Evolutionary conservation across 495 filamentous ascomycete genomes (phyloP).

Genomic region (Hypoxylon fuscum): DNA sequence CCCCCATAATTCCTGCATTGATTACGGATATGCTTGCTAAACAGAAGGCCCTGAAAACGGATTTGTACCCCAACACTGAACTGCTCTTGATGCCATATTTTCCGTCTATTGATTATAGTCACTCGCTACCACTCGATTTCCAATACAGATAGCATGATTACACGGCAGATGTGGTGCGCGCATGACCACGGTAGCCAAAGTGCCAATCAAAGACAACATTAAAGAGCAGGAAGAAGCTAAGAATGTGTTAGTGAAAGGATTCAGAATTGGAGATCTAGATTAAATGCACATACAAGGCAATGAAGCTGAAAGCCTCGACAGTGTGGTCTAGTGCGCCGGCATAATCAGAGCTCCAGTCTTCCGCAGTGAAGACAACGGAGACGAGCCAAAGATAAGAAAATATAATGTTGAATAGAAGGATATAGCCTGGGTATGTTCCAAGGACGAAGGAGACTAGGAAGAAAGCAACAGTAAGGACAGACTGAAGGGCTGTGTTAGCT

Average conservation of each 20-base stretch:
- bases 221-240: conserved; percentile 62
- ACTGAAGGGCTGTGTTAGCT: conserved; percentile 45
- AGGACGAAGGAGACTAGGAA: conserved; percentile 67
- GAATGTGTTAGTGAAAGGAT: conserved; percentile 46
- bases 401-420: conserved; percentile 65
- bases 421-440: conserved; percentile 56
- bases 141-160: no score
- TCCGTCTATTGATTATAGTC: no score
- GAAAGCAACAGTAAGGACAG: conserved; percentile 65
- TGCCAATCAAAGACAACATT: conserved; percentile 63
- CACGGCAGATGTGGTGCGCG: conserved; percentile 29
- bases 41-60: no score
- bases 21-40: no score
- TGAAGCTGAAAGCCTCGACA: conserved; percentile 68
- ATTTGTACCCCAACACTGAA: no score
- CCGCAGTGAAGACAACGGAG: conserved; percentile 66
- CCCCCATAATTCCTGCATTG: no score
- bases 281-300: conserved; percentile 64
- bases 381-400: conserved; percentile 74
- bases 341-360: conserved; percentile 57
- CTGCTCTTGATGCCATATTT: no score
- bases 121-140: no score
- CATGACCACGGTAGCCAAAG: conserved; percentile 38
- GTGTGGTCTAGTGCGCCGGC: conserved; percentile 56
- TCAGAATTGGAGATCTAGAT: conserved; percentile 2